Base-by-base conservation (phyloP, 805 yeast genomes). In the Yarrowia porcina region DNA sequence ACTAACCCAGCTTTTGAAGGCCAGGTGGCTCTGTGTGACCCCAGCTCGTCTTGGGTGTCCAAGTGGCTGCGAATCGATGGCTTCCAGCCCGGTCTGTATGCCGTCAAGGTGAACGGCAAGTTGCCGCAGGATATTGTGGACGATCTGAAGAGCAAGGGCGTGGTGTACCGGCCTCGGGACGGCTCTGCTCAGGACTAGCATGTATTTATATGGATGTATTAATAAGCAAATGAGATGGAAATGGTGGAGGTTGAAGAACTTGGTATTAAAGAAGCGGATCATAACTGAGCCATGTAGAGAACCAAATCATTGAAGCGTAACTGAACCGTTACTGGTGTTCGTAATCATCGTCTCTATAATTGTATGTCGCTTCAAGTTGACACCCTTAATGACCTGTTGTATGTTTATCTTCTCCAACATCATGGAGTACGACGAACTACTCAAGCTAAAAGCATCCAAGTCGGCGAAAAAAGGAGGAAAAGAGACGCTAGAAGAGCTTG, bases 41-140 rank as follows among this genome's bases (percentile, higher is more conserved):
- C 93, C 57, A 83, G 84, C 59, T 83, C 81, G 35, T 90, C 97
- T 1, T 93, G 99, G 99, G 97, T 69, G 64, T n/a, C 97, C 15
- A 84, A 89, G 71, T 93, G 99, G 99, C 78, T 93, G 63, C 84
- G 97, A 74, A 87, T 93, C 32, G 96, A 90, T 70, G 87, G 89
- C 17, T 90, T 90, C 72, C 86, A 84, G 21, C 89, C 96, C 0
- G 99, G 98, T 0, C 73, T 93, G 28, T 72, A 94, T 69, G 99
- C 99, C 0, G 96, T 92, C 30, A 89, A 93, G 71, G 93, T 94
- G 7, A 87, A 85, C 68, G 99, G 99, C 35, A 86, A 90, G 69
- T 77, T 94, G 56, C 97, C 98, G 1, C 89, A 88, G 8, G 97
- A 93, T 67, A 84, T 90, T 36, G 82, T 88, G 8, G 84, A 82